phyloP scores from a whole-genome alignment of 2,329 filamentous ascomycete genomes.

The Colletotrichum chlorophyti region DNA sequence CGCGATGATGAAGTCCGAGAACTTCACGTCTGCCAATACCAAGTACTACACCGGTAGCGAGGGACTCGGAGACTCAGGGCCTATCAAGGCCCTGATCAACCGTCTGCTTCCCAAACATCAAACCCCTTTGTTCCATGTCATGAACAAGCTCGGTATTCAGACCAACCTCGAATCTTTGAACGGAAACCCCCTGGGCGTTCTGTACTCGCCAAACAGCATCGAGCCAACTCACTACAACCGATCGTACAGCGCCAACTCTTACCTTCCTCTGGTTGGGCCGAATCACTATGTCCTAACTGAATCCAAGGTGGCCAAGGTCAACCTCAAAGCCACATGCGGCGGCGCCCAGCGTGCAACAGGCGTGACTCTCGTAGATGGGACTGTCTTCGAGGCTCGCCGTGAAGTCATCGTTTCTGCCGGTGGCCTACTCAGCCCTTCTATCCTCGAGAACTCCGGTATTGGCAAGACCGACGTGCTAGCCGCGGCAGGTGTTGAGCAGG shows the following conservation, averaged over 20 bases:
- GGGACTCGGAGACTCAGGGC: constrained; percentile 31
- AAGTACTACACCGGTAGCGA: constrained; percentile 19
- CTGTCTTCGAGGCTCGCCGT: constrained; percentile 32
- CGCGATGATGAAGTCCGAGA: constrained; percentile 38
- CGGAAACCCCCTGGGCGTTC: constrained; percentile 56
- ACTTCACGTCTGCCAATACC: constrained; percentile 32
- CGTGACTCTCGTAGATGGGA: constrained; percentile 34
- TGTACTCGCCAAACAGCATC: constrained; percentile 56
- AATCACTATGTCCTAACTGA: constrained; percentile 49
- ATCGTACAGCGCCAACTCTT: constrained; percentile 53
- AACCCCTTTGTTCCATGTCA: constrained; percentile 48
- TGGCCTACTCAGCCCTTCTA: constrained; percentile 59
- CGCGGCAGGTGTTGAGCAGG: constrained; percentile 51
- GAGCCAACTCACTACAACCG: constrained; percentile 53
- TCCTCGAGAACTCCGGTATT: constrained; percentile 65
- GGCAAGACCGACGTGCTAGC: constrained; percentile 55
- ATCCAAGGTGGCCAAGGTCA: constrained; percentile 45
- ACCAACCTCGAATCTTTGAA: constrained; percentile 51
- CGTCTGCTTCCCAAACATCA: constrained; percentile 50
- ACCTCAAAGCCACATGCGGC: constrained; percentile 36
- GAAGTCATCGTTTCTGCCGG: constrained; percentile 48
- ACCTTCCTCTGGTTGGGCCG: constrained; percentile 44
- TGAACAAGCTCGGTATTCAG: constrained; percentile 49
- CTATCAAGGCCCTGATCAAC: constrained; percentile 42
- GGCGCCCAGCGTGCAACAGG: constrained; percentile 28